These are phyloP conservation scores for Pseudogymnoascus sp. DNA, from an alignment of 2,329 filamentous ascomycete species.

Conservation along the genomic window DNA sequence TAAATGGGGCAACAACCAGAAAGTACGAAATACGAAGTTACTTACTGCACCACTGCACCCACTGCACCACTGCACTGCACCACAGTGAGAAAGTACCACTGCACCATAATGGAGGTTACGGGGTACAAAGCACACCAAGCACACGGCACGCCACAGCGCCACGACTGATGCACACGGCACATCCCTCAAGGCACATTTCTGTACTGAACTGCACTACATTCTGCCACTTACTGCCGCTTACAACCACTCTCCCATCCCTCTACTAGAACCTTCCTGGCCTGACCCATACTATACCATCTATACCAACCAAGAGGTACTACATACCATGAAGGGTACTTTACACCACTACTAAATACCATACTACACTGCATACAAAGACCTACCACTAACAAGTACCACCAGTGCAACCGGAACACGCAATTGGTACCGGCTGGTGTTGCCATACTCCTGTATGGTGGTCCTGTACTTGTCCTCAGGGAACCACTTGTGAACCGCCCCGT, in stretches of 20 bases:
- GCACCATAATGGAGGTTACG: neutral
- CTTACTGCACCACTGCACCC: neutral
- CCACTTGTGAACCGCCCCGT: neutral
- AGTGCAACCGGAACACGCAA: neutral
- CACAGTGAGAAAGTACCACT: neutral
- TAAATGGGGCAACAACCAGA: neutral
- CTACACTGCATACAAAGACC: neutral
- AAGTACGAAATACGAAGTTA: neutral
- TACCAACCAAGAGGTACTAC: neutral
- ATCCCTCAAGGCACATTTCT: neutral
- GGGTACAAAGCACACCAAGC: neutral
- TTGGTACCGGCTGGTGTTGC: neutral
- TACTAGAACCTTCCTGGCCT: conserved; percentile 3
- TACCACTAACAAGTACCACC: neutral
- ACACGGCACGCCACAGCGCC: neutral
- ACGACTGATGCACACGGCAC: neutral
- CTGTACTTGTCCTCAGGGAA: neutral
- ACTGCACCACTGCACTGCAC: too few species aligned
- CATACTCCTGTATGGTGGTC: neutral
- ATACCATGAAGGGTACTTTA: neutral
- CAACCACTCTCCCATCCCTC: neutral
- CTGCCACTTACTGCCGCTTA: neutral
- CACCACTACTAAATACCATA: neutral
- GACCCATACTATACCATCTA: neutral
- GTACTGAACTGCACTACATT: neutral